Evolutionary conservation across 2,329 filamentous ascomycete species (phyloP).

Genomic region (Aspergillus sp.): DNA sequence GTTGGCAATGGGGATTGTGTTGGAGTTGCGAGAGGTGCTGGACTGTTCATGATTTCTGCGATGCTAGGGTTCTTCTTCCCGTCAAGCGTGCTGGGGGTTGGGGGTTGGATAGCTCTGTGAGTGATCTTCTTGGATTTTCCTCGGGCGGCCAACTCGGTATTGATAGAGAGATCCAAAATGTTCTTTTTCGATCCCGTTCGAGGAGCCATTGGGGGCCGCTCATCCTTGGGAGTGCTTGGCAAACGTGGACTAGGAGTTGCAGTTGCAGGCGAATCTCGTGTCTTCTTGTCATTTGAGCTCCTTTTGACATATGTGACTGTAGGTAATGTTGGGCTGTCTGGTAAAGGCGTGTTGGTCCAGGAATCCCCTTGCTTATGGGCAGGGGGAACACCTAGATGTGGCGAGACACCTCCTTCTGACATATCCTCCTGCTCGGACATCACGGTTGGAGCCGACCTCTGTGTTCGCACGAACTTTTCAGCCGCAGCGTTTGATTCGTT

Average conservation of each 20-base stretch:
- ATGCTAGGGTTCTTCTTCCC: slow-evolving; percentile 35
- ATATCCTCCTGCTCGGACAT: slow-evolving; percentile 17
- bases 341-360: slow-evolving; percentile 34
- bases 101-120: slow-evolving; percentile 37
- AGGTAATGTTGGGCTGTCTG: slow-evolving; percentile 37
- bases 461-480: slow-evolving; percentile 22
- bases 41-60: slow-evolving; percentile 44
- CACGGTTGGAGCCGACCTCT: slow-evolving; percentile 35
- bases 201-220: slow-evolving; percentile 16
- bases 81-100: slow-evolving; percentile 30
- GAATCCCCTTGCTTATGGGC: slow-evolving; percentile 31
- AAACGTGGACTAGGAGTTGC: slow-evolving; percentile 2
- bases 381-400: slow-evolving; percentile 31
- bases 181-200: slow-evolving; percentile 35
- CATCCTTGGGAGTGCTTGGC: not conserved
- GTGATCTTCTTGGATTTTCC: slow-evolving; percentile 33
- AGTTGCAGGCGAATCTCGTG: slow-evolving; percentile 12
- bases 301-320: slow-evolving; percentile 13
- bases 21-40: slow-evolving; percentile 31
- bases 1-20: slow-evolving; percentile 23
- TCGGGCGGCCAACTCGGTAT: slow-evolving; percentile 37
- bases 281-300: slow-evolving; percentile 3
- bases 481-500: not conserved
- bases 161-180: slow-evolving; percentile 41
- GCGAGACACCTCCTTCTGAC: slow-evolving; percentile 10